Evolutionary conservation across 257 asterid genomes (phyloP), one percentile per base, ranked within the genome.

Genomic region (Cordia subcordata): DNA sequence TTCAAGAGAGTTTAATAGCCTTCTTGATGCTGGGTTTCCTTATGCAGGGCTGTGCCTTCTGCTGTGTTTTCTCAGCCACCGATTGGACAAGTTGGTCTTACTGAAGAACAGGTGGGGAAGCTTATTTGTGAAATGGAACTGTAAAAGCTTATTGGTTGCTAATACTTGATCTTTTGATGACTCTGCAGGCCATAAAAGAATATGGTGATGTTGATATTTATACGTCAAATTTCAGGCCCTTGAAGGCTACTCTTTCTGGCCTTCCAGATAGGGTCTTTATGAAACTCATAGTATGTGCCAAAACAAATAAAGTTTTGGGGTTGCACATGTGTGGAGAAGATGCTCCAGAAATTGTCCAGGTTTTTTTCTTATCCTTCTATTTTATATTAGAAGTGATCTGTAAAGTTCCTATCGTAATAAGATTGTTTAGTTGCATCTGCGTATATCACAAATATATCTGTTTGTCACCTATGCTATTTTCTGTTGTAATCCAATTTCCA

Each of bases 41-140:
- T 72, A 57, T 64, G 73, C 76, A 92, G 99, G 72, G 85, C 75
- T 42, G 89, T 92, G 59, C 95, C 99, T 49, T 65, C 87, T 70
- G 96, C 99, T 8, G 96, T 92, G 47, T 92, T 86, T 77, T 88
- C 96, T 58, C 99, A 92, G 77, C 99, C 99, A 55, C 99, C 99
- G 63, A 88, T 86, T 56, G 88, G 95, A 53, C 88, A 75, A 78
- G 96, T 92, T 67, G 99, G 99, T 64, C 87, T 86, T 46, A 84
- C 89, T 27, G 99, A 92, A 79, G 96, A 88, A 65, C 81, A 92
- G 95, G 98, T 85, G 47, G 6, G 3, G 35, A 27, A 27, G 35
- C 4, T 27, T 3, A 65, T 65, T n/a, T 15, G 6, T 49, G n/a
- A 71, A 50, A 59, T 55, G 54, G 38, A 23, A 39, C 19, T 20